These are phyloP conservation scores for Helicostylum pulchrum DNA, from an alignment of 192 early-diverging fungal genomes.

Conservation along the genomic window DNA sequence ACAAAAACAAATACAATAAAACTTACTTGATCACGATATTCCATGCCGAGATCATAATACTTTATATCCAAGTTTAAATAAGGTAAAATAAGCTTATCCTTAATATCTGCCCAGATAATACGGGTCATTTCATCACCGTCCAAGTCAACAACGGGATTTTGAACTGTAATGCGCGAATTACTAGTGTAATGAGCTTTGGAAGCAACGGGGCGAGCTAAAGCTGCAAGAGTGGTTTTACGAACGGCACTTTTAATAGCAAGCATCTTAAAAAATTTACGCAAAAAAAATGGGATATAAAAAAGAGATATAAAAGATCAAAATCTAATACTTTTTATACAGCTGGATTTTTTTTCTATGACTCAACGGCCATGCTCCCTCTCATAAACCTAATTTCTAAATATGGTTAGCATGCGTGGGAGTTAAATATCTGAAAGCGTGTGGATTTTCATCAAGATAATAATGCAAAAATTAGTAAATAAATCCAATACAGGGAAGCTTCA, in stretches of 20 bases:
- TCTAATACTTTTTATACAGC: background rate
- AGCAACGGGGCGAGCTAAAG: constrained; percentile 8
- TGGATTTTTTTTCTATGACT: background rate
- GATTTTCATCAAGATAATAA: too few relatives aligned
- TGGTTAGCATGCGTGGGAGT: too few relatives aligned
- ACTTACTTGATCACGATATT: constrained; percentile 79
- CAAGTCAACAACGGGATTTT: constrained; percentile 90
- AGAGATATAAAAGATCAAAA: background rate
- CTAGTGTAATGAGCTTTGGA: constrained; percentile 16
- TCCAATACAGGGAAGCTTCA: too few relatives aligned
- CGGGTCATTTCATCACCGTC: constrained; percentile 99
- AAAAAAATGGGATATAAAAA: background rate
- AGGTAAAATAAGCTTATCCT: constrained; percentile 89
- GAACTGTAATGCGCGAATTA: constrained; percentile 70
- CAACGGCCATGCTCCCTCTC: too few relatives aligned
- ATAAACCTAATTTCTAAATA: too few relatives aligned
- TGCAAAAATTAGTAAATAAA: too few relatives aligned
- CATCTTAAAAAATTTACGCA: background rate
- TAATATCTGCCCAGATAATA: constrained; percentile 93
- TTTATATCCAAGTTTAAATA: constrained; percentile 89
- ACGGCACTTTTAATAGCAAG: constrained; percentile 7
- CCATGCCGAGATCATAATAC: constrained; percentile 97
- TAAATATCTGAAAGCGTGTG: too few relatives aligned
- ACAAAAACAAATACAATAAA: constrained; percentile 31
- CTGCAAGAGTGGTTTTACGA: background rate